Evolutionary conservation across 371 early-diverging fungal species (phyloP).

Genomic region (Mortierella sp.): DNA sequence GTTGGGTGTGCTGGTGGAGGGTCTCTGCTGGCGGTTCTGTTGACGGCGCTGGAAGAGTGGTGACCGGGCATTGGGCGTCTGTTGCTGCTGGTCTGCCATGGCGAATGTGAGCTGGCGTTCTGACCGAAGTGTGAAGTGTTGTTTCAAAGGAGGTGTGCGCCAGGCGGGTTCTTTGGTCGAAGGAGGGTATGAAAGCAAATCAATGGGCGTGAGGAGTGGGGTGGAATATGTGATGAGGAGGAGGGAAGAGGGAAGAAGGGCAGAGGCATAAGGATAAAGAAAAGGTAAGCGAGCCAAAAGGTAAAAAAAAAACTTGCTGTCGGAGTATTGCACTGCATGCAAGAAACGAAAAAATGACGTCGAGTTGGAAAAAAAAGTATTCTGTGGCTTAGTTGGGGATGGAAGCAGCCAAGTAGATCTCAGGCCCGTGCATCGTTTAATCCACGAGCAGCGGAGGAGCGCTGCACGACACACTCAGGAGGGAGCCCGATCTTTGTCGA

Average conservation of each 20-base stretch:
- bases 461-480: neutral
- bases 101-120: neutral
- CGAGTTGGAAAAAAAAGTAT: neutral
- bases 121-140: neutral
- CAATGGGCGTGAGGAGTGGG: neutral
- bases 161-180: neutral
- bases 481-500: too few species aligned
- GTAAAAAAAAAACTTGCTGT: neutral
- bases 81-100: conserved; percentile 28
- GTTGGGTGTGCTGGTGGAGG: conserved; percentile 40
- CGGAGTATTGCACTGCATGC: neutral
- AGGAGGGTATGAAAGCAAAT: neutral
- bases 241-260: neutral
- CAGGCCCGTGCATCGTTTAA: neutral
- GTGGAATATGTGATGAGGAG: neutral
- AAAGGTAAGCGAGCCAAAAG: neutral
- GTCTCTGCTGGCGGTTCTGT: conserved; percentile 37
- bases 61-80: conserved; percentile 23
- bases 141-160: neutral
- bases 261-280: neutral
- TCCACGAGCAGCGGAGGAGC: neutral
- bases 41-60: conserved; percentile 37
- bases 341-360: neutral
- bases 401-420: neutral
- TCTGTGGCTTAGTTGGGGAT: neutral